These are phyloP conservation scores for Lachnellula cervina DNA, from an alignment of 2,329 filamentous ascomycete species.

Conservation along the genomic window DNA sequence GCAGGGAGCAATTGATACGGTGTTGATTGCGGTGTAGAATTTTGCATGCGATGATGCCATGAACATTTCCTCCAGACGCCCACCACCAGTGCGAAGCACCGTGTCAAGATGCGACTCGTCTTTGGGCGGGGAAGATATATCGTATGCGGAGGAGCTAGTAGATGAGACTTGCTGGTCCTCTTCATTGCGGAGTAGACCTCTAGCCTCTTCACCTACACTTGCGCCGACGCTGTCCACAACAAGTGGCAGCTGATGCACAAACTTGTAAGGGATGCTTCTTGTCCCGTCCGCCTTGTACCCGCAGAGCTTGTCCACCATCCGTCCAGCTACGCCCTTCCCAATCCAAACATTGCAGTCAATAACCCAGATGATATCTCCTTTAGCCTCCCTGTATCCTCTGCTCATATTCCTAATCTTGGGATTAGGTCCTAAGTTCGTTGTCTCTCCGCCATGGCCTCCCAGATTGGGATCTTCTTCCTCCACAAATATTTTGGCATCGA, in stretches of 20 bases:
- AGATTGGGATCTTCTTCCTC: slow-evolving; percentile 77
- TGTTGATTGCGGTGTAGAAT: slow-evolving; percentile 97
- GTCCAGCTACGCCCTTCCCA: slow-evolving; percentile 67
- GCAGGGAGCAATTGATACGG: slow-evolving; percentile 83
- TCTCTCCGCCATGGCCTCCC: slow-evolving; percentile 45
- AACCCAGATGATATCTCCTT: slow-evolving; percentile 87
- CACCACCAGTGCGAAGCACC: slow-evolving; percentile 54
- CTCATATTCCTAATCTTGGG: slow-evolving; percentile 99
- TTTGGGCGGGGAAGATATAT: slow-evolving; percentile 24
- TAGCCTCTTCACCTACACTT: slow-evolving; percentile 22
- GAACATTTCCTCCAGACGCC: slow-evolving; percentile 88
- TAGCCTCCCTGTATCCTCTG: slow-evolving; percentile 82
- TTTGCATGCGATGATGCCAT: slow-evolving; percentile 92
- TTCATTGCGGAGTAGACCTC: slow-evolving; percentile 19
- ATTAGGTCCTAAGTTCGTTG: slow-evolving; percentile 74
- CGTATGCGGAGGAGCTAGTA: slow-evolving; percentile 31
- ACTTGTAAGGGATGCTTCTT: slow-evolving; percentile 64
- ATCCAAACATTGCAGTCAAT: slow-evolving; percentile 98
- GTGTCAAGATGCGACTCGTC: slow-evolving; percentile 21
- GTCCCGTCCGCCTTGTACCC: slow-evolving; percentile 55
- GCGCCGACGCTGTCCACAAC: slow-evolving; percentile 67
- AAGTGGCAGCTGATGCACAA: slow-evolving; percentile 90
- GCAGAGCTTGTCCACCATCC: slow-evolving; percentile 84
- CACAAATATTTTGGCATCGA: slow-evolving; percentile 69
- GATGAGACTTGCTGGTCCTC: slow-evolving; percentile 21